phyloP scores from a whole-genome alignment of 2,329 filamentous ascomycete species.

The Zymoseptoria brevis region DNA sequence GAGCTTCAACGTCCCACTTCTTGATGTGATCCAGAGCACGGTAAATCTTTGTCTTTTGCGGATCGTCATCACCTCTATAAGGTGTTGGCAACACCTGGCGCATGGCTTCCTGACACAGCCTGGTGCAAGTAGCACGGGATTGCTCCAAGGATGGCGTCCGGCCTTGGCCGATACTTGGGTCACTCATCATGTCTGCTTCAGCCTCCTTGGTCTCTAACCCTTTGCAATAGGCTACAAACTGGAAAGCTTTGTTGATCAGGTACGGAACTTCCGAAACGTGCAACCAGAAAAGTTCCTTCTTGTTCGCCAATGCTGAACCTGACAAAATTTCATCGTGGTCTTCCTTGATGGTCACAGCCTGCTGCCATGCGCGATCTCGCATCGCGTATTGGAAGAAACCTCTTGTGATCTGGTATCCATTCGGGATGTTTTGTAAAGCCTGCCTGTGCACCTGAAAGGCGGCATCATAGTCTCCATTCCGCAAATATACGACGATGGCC shows the following conservation, averaged over 20 bases:
- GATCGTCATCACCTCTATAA: not conserved
- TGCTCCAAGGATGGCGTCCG: not conserved
- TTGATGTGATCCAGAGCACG: not conserved
- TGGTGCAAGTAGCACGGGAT: not conserved
- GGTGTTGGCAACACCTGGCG: not conserved
- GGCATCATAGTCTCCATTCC: conserved; percentile 7
- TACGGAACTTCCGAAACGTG: conserved; percentile 13
- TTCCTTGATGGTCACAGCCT: conserved; percentile 11
- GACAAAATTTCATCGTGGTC: conserved; percentile 5
- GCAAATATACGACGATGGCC: conserved; percentile 13
- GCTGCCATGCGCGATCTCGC: conserved; percentile 9
- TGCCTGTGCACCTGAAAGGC: conserved; percentile 20
- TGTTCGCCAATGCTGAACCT: conserved; percentile 1
- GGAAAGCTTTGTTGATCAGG: conserved; percentile 12
- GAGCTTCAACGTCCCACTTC: conserved; percentile 1
- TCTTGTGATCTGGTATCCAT: conserved; percentile 18
- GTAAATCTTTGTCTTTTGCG: not conserved
- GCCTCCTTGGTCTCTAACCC: not conserved
- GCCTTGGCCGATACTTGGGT: not conserved
- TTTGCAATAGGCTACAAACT: not conserved
- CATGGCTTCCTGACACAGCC: conserved; percentile 4
- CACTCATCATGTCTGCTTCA: not conserved
- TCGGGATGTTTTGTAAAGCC: conserved; percentile 19
- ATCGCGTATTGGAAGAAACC: conserved; percentile 16
- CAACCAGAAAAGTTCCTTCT: conserved; percentile 19